phyloP scores from a whole-genome alignment of 1,284 basidiomycete genomes.

The Sporisorium graminicola region DNA sequence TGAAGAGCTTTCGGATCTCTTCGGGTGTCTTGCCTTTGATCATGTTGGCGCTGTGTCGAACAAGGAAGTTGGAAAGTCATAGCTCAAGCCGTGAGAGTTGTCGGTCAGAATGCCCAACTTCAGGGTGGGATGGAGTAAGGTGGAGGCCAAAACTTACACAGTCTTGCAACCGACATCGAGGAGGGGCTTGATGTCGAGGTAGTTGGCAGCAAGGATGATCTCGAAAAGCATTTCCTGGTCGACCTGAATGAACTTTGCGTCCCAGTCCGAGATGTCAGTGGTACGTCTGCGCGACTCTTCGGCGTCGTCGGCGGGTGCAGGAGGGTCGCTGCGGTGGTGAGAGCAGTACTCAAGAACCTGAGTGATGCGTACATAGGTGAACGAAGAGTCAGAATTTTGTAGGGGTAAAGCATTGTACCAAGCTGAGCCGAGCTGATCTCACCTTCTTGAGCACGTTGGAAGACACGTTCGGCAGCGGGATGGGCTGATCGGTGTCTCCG shows the following conservation, averaged over 20 bases:
- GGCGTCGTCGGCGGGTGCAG: slow-evolving; percentile 82
- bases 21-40: slow-evolving; percentile 98
- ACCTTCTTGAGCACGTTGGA: slow-evolving; percentile 97
- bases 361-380: slow-evolving; percentile 1
- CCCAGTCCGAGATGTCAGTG: slow-evolving; percentile 98
- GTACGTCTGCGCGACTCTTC: slow-evolving; percentile 95
- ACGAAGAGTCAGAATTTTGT: background rate
- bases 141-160: slow-evolving; percentile 73
- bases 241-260: slow-evolving; percentile 92
- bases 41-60: slow-evolving; percentile 84
- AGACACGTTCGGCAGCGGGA: slow-evolving; percentile 96
- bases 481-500: slow-evolving; percentile 76
- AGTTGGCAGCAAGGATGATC: slow-evolving; percentile 99
- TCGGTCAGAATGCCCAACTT: background rate
- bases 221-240: slow-evolving; percentile 99
- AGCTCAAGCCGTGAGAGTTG: no score
- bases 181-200: slow-evolving; percentile 98
- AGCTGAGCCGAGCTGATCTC: slow-evolving; percentile 11
- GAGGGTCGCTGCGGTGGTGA: slow-evolving; percentile 94
- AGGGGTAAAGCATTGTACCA: background rate
- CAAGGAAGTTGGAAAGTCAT: background rate
- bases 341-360: slow-evolving; percentile 99
- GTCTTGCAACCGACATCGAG: slow-evolving; percentile 99
- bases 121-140: background rate
- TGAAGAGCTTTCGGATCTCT: slow-evolving; percentile 95